Base-by-base conservation (phyloP, 2,329 filamentous ascomycete species). In the Xylaria sp. region DNA sequence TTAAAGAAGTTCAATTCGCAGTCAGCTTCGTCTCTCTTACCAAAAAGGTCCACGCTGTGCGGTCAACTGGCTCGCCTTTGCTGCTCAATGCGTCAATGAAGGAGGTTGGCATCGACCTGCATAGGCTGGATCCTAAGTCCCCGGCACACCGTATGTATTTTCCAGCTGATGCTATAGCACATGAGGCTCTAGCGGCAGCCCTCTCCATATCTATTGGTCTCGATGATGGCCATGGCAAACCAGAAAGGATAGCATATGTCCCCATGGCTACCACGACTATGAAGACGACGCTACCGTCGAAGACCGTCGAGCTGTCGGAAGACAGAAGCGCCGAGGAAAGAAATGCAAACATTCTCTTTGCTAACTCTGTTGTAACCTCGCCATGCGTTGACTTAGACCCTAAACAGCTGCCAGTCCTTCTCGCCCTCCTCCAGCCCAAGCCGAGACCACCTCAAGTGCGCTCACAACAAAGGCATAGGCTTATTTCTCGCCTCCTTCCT, bases 81-180 rank as follows among this genome's bases (percentile, higher is more conserved):
- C 89, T 92, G 68, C 85, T 98, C 69, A 97, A 95, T 77, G 88
- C 94, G 54, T 94, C 95, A 7, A 97, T 97, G 88, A 98, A 99
- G 79, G 97, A 99, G 79, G 90, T 99, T 51, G 95, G 95, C 69
- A 88, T 99, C 78, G 96, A 99, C 78, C 84, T 99, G 49, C 91
- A 98, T 78, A 90, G 95, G 25, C 87, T 99, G 64, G 95, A 99
- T 78, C 91, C 93, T 51, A 95, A 93, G 75, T 97, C 94, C 18
- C 94, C 96, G 0, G 94, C 95, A 0, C 96, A 99, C 84, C 90
- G 96, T 71, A 99, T 98, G 96, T 98, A 99, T 81, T 99, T 99
- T 78, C 93, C 94, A 2, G 90, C 92, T 25, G 91, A 94, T 70
- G 96, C 98, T 78, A 90, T 98, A 76, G 96, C 96, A 13, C 96